These are phyloP conservation scores for Prunus mongolica DNA, from an alignment of 306 rosid genomes.

Conservation along the genomic window DNA sequence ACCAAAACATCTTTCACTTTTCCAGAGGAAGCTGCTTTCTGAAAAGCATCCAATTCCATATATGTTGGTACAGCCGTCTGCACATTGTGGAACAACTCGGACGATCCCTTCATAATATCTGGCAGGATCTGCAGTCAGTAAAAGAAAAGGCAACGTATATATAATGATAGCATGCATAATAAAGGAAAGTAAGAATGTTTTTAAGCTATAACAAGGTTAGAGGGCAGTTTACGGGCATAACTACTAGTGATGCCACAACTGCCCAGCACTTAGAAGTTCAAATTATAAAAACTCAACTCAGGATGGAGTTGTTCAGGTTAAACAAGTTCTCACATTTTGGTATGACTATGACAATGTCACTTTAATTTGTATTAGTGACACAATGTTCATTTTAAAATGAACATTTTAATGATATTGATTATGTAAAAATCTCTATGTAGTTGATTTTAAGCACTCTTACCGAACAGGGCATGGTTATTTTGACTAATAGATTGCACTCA, in stretches of 20 bases:
- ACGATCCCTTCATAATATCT: conserved; percentile 55
- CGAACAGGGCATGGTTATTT: background rate
- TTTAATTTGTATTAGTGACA: background rate
- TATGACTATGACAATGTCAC: background rate
- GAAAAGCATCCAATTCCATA: conserved; percentile 61
- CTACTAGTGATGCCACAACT: background rate
- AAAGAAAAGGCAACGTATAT: conserved; percentile 13
- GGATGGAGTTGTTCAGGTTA: background rate
- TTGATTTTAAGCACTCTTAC: background rate
- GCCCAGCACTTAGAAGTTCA: background rate
- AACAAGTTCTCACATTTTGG: background rate
- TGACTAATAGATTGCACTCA: background rate
- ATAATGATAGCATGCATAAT: background rate
- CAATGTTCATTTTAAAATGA: background rate
- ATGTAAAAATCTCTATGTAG: background rate
- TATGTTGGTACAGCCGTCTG: conserved; percentile 66
- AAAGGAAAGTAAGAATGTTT: background rate
- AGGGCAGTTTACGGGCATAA: background rate
- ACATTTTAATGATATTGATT: background rate
- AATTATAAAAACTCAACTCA: background rate
- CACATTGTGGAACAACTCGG: conserved; percentile 69
- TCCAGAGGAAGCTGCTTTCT: conserved; percentile 42
- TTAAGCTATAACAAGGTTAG: background rate
- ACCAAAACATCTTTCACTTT: conserved; percentile 51
- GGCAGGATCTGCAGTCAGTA: conserved; percentile 83